Base-by-base conservation (phyloP, 805 yeast genomes). In the Yueomyces sinensis region DNA sequence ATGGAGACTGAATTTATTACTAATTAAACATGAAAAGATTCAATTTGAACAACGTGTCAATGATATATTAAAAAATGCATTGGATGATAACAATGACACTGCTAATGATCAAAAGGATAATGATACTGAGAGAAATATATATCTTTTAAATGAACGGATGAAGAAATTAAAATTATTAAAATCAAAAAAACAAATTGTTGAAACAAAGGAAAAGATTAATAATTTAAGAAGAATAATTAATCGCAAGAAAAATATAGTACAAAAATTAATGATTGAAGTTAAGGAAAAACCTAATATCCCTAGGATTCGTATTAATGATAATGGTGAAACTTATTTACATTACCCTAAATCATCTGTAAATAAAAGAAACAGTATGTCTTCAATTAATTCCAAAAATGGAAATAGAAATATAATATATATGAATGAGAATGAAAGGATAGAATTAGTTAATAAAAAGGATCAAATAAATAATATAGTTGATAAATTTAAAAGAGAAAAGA, bases 41-140 rank as follows among this genome's bases (percentile, higher is more conserved):
- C 19, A 27, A 25, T 34, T 50, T 17, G 41, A 43, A 15, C 15
- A 28, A 11, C 41, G 39, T 20, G 52, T 52, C 3, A 47, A 47
- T 24, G 32, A 29, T 7, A 50, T 49, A 9, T 30, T 52, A 23
- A 38, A 40, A 13, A 32, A 37, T 27, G 49, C 41, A 13, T 25
- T 38, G 24, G 24, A 27, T 18, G 17, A 27, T 15, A 17, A 24
- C 17, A 9, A 14, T 13, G 9, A 16, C 13, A 23, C 17, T 13
- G 9, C n/a, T 9, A 29, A 17, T 9, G 9, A 13, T 11, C n/a
- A 22, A 9, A 23, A 15, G 17, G 22, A 17, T 30, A 22, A 35
- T 17, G 27, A 33, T 15, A 15, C 20, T 27, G 25, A 20, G 3
- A 42, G 41, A 18, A 32, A 29, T 15, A 35, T 25, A 25, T 34